phyloP scores from a whole-genome alignment of 495 filamentous ascomycete species.

The Penicillium atrosanguineum region DNA sequence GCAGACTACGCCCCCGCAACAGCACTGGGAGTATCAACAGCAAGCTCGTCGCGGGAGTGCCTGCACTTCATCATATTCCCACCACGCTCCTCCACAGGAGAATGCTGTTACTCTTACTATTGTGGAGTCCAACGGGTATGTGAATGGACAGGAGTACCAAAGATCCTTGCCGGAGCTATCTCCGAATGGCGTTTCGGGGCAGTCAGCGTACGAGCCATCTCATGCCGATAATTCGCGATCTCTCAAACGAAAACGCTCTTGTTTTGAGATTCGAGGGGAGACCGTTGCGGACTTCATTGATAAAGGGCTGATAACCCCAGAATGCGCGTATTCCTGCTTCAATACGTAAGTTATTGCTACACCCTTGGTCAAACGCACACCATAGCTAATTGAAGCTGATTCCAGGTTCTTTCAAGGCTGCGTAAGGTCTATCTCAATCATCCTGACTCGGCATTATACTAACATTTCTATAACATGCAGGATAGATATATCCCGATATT shows the following conservation, averaged over 20 bases:
- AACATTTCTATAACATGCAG: constrained; percentile 1
- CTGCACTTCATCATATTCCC: constrained; percentile 11
- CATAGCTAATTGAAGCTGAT: neutral
- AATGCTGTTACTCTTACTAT: neutral
- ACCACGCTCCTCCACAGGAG: neutral
- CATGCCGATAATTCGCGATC: constrained; percentile 5
- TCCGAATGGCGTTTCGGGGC: constrained; percentile 12
- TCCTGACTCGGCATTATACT: neutral
- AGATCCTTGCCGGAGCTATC: constrained; percentile 12
- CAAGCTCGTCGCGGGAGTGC: constrained; percentile 5
- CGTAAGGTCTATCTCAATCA: constrained; percentile 16
- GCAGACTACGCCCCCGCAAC: constrained; percentile 2
- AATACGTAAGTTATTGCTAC: constrained; percentile 16
- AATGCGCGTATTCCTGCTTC: constrained; percentile 34
- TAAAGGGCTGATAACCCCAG: constrained; percentile 33
- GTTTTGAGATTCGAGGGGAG: constrained; percentile 36
- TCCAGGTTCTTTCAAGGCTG: constrained; percentile 47
- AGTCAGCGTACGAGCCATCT: constrained; percentile 3
- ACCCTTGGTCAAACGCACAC: neutral
- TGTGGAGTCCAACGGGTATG: neutral
- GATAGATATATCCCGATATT: constrained; percentile 49
- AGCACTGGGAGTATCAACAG: constrained; percentile 3
- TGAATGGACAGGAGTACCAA: constrained; percentile 5
- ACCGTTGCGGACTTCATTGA: constrained; percentile 36
- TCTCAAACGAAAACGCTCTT: constrained; percentile 29